Evolutionary conservation across 2,329 filamentous ascomycete genomes (phyloP).

Genomic region (Ceratocystis cacaofunesta): DNA sequence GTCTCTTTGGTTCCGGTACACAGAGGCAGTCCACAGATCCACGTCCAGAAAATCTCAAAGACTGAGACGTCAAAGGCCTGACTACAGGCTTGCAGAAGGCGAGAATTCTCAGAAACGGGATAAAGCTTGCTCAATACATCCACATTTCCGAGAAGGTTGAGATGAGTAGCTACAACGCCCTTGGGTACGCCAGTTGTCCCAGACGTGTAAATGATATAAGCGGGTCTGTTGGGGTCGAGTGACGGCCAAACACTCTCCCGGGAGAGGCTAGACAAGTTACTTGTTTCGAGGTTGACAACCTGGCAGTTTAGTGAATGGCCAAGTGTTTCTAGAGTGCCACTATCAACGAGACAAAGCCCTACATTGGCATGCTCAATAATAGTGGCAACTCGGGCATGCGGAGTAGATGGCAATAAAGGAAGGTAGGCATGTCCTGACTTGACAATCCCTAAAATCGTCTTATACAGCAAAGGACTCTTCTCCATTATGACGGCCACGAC

Average conservation of each 20-base stretch:
- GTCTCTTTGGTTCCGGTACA: constrained; percentile 62
- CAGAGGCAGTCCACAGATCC: constrained; percentile 62
- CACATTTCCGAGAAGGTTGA: constrained; percentile 65
- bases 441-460: constrained; percentile 55
- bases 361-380: constrained; percentile 49
- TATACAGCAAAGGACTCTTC: constrained; percentile 59
- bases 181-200: constrained; percentile 72
- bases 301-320: constrained; percentile 16
- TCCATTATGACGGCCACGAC: constrained; percentile 59
- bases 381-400: constrained; percentile 40
- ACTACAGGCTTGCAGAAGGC: constrained; percentile 69
- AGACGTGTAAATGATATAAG: constrained; percentile 72
- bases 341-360: constrained; percentile 30
- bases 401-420: constrained; percentile 62
- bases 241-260: constrained; percentile 19
- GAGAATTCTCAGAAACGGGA: constrained; percentile 35
- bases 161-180: constrained; percentile 62
- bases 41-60: constrained; percentile 80
- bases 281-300: constrained; percentile 25
- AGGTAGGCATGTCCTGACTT: constrained; percentile 68
- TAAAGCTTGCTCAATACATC: constrained; percentile 51
- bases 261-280: constrained; percentile 22
- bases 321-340: constrained; percentile 18
- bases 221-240: constrained; percentile 36
- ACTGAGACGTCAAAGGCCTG: constrained; percentile 79